phyloP scores from a whole-genome alignment of 2,329 filamentous ascomycete genomes.

The Trichoderma afroharzianum region DNA sequence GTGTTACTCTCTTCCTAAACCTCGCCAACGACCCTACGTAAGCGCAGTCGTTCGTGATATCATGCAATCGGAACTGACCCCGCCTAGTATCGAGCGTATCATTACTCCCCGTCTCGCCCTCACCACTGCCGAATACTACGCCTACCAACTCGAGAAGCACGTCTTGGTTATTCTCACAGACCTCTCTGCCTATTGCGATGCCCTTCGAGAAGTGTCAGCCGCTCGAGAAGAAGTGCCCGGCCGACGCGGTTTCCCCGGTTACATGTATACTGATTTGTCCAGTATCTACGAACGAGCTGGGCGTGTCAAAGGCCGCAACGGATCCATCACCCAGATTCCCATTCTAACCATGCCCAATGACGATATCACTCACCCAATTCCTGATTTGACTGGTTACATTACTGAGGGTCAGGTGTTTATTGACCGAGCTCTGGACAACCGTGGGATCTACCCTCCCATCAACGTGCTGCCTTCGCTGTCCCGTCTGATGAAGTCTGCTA shows the following conservation, averaged over 20 bases:
- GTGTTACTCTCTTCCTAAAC: constrained; percentile 96
- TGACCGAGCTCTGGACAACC: constrained; percentile 90
- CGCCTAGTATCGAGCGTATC: constrained; percentile 99
- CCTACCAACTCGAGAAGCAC: constrained; percentile 99
- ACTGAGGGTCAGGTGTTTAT: constrained; percentile 98
- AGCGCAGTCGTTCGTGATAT: too few relatives aligned
- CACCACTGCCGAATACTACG: constrained; percentile 98
- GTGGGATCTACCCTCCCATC: constrained; percentile 97
- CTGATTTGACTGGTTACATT: constrained; percentile 97
- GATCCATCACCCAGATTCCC: constrained; percentile 97
- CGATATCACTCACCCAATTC: constrained; percentile 98
- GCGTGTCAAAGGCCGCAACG: constrained; percentile 93
- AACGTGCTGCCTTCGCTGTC: constrained; percentile 97
- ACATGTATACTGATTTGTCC: constrained; percentile 99
- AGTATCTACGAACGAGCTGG: constrained; percentile 99
- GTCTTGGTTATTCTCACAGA: constrained; percentile 98
- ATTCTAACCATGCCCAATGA: constrained; percentile 99
- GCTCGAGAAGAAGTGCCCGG: constrained; percentile 98
- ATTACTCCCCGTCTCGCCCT: constrained; percentile 97
- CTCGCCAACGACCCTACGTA: constrained; percentile 98
- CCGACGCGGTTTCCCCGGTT: constrained; percentile 98
- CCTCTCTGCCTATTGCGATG: constrained; percentile 96
- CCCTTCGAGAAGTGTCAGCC: constrained; percentile 95
- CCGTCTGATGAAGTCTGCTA: constrained; percentile 99
- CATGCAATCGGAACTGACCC: constrained; percentile 18